These are phyloP conservation scores for Pistacia atlantica DNA, from an alignment of 345 rosid species.

Conservation along the genomic window DNA sequence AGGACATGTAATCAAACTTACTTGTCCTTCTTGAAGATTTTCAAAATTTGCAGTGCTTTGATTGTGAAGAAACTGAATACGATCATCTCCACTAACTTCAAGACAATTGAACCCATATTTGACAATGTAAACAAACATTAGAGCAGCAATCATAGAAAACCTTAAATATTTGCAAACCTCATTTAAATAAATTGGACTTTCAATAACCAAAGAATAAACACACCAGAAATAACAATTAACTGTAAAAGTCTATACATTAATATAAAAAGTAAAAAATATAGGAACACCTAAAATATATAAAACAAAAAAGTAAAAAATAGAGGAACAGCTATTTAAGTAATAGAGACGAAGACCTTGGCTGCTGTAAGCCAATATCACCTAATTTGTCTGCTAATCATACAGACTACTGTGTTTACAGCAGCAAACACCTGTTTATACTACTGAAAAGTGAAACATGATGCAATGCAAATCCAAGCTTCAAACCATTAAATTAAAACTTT, in stretches of 20 bases:
- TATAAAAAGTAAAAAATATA: background rate
- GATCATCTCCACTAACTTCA: conserved; percentile 92
- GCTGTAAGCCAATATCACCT: background rate
- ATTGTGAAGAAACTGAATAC: conserved; percentile 87
- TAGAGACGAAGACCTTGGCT: background rate
- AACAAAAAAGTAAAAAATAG: background rate
- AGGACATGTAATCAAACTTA: conserved; percentile 17
- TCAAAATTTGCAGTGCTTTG: conserved; percentile 92
- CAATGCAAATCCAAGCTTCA: background rate
- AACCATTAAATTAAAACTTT: background rate
- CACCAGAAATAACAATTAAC: background rate
- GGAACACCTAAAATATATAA: background rate
- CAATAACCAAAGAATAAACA: background rate
- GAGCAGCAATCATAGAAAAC: background rate
- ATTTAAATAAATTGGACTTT: background rate
- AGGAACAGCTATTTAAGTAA: background rate
- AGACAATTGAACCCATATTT: conserved; percentile 27
- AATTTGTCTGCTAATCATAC: background rate
- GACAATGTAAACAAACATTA: conserved; percentile 14
- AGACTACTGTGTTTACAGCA: background rate
- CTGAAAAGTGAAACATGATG: background rate
- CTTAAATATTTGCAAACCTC: background rate
- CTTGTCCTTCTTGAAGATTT: conserved; percentile 77
- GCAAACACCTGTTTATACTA: too few species aligned
- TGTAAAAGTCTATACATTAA: background rate